Percentiles rank a stretch among this genome's conserved stretches.
Evolutionary conservation across 2,329 filamentous ascomycete species (phyloP).

Genomic region (Mycosphaerella sp.): DNA sequence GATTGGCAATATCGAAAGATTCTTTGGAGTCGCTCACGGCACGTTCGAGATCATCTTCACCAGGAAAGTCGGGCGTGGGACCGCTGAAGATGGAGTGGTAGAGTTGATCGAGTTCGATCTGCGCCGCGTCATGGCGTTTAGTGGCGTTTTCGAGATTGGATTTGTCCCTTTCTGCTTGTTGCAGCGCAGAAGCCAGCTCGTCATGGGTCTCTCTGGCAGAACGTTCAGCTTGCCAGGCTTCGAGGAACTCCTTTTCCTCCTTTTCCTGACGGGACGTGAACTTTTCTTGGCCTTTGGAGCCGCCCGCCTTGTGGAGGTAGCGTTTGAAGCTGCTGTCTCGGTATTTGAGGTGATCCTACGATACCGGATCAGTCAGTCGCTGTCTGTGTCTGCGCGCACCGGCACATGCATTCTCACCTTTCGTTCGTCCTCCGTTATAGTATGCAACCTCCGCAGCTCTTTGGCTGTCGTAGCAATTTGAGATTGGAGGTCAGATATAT

Average conservation of each 20-base stretch:
- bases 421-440: conserved; percentile 43
- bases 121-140: conserved; percentile 37
- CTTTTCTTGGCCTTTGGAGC: conserved; percentile 41
- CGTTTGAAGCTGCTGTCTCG: conserved; percentile 49
- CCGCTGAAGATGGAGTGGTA: conserved; percentile 52
- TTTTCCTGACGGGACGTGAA: conserved; percentile 47
- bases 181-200: conserved; percentile 37
- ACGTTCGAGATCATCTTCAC: conserved; percentile 47
- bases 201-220: conserved; percentile 41
- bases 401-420: conserved; percentile 22
- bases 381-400: background rate
- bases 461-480: conserved; percentile 37
- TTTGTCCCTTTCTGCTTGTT: conserved; percentile 37
- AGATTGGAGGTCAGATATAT: conserved; percentile 43
- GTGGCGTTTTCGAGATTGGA: conserved; percentile 36
- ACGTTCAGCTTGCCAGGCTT: conserved; percentile 46
- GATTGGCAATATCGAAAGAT: conserved; percentile 37
- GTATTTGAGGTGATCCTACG: conserved; percentile 46
- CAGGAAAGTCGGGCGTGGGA: conserved; percentile 47
- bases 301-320: conserved; percentile 47
- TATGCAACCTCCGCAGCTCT: conserved; percentile 38
- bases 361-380: background rate
- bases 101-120: conserved; percentile 46
- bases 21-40: conserved; percentile 33
- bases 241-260: conserved; percentile 52